phyloP scores from a whole-genome alignment of 2,329 filamentous ascomycete species.

The Pestalotiopsis sp. region DNA sequence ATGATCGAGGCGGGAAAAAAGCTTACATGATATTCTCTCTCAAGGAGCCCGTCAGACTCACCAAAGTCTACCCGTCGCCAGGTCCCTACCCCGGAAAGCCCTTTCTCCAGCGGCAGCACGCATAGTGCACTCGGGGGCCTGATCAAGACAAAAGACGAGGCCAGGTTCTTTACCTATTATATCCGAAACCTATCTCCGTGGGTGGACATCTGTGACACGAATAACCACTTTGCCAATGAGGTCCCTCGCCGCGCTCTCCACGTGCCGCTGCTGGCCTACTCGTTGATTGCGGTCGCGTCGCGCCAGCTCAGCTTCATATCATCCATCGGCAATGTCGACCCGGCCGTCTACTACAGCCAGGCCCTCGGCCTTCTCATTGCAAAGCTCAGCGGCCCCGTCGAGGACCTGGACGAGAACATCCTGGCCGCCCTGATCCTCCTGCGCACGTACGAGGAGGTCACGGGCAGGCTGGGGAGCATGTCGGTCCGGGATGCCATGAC shows the following conservation, averaged over 20 bases:
- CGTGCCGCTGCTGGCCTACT: conserved; percentile 8
- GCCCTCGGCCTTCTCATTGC: conserved; percentile 11
- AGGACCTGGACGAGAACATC: conserved; percentile 13
- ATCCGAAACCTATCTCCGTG: conserved; percentile 10
- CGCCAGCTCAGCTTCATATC: conserved; percentile 9
- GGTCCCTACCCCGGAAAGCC: neutral
- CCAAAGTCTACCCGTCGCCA: neutral
- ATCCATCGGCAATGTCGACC: neutral
- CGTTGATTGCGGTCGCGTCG: conserved; percentile 9
- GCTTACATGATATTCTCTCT: neutral
- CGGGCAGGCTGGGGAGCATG: conserved; percentile 2
- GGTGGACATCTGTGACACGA: conserved; percentile 12
- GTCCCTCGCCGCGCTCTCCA: conserved; percentile 10
- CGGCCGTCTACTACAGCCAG: conserved; percentile 8
- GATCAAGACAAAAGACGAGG: conserved; percentile 7
- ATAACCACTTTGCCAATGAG: conserved; percentile 9
- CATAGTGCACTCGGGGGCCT: neutral
- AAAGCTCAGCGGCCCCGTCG: conserved; percentile 9
- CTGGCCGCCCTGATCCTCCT: conserved; percentile 11
- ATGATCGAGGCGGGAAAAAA: neutral
- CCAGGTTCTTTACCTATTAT: conserved; percentile 9
- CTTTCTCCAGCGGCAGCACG: neutral
- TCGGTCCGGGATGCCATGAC: neutral
- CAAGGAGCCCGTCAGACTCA: neutral
- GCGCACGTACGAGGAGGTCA: conserved; percentile 12